A percentile compares a stretch with the other conserved stretches of the same genome.
These are phyloP conservation scores for Boletellus sp. DNA, from an alignment of 768 basidiomycete genomes.

Conservation along the genomic window DNA sequence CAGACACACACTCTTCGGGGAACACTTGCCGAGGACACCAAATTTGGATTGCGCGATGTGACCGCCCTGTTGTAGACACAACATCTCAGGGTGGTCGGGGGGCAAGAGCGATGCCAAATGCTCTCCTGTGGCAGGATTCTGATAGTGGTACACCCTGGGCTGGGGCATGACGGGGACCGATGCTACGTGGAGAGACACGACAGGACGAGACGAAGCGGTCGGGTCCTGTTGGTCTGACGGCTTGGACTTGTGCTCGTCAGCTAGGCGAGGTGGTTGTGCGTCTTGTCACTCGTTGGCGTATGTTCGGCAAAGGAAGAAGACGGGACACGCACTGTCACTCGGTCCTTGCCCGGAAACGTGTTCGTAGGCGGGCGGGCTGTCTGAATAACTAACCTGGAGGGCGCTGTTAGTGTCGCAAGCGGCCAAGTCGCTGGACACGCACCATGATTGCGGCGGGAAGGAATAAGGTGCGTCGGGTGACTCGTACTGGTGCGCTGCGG, in stretches of 20 bases:
- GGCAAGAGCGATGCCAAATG: slow-evolving; percentile 61
- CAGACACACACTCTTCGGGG: not conserved
- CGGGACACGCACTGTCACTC: slow-evolving; percentile 24
- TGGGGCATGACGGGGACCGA: slow-evolving; percentile 34
- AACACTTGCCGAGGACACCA: slow-evolving; percentile 61
- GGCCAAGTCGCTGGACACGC: not conserved
- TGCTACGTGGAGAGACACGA: slow-evolving; percentile 23
- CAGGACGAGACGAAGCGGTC: slow-evolving; percentile 5
- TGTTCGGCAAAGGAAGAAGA: not conserved
- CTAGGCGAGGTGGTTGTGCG: not conserved
- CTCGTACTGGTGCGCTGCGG: slow-evolving; percentile 15
- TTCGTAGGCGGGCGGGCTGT: slow-evolving; percentile 53
- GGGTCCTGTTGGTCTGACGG: not conserved
- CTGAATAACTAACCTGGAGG: slow-evolving; percentile 17
- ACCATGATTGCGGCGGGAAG: slow-evolving; percentile 25
- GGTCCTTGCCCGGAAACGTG: slow-evolving; percentile 28
- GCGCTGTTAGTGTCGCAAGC: not conserved
- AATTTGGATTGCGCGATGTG: slow-evolving; percentile 62
- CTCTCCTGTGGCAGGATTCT: slow-evolving; percentile 58
- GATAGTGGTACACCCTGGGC: slow-evolving; percentile 65
- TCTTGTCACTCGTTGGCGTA: slow-evolving; percentile 8
- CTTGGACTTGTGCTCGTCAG: slow-evolving; percentile 15
- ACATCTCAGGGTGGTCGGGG: slow-evolving; percentile 79
- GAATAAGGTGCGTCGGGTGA: slow-evolving; percentile 4
- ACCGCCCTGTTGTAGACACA: slow-evolving; percentile 74